Conservation (phyloP, 208 protist genomes). For the Leishmania gerbilli region DNA sequence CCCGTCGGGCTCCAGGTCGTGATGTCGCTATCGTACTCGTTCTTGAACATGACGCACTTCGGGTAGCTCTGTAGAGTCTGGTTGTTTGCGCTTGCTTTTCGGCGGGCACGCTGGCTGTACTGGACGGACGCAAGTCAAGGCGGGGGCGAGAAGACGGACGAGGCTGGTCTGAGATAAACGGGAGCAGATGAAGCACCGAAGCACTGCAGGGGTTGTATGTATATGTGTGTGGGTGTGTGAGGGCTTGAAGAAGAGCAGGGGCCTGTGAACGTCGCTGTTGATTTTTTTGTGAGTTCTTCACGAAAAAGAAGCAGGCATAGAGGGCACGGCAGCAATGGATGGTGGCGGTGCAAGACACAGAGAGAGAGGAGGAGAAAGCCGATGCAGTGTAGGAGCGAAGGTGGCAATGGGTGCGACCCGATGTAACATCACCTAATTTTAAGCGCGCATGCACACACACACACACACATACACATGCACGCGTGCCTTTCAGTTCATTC, state of each 20-base stretch:
- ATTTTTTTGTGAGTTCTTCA: background rate
- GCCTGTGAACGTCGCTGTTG: background rate
- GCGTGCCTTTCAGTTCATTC: background rate
- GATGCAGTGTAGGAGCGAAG: background rate
- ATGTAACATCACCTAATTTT: background rate
- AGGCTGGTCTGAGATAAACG: too few species aligned
- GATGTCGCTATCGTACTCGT: constrained; percentile 98
- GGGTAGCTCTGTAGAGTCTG: background rate
- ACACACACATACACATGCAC: background rate
- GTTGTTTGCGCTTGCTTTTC: background rate
- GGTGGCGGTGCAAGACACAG: background rate
- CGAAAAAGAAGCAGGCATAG: background rate
- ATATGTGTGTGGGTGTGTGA: background rate
- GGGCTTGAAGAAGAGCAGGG: background rate
- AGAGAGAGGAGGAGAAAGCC: background rate
- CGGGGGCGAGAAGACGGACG: too few species aligned
- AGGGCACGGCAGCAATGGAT: background rate
- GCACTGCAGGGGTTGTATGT: background rate
- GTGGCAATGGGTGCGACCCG: background rate
- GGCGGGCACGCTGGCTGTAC: background rate
- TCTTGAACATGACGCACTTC: constrained; percentile 75
- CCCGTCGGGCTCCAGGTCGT: constrained; percentile 99
- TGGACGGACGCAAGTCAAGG: too few species aligned
- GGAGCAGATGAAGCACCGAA: too few species aligned
- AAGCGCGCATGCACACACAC: background rate